These are phyloP conservation scores for Stevia rebaudiana DNA, from an alignment of 140 eudicot species.

Conservation along the genomic window DNA sequence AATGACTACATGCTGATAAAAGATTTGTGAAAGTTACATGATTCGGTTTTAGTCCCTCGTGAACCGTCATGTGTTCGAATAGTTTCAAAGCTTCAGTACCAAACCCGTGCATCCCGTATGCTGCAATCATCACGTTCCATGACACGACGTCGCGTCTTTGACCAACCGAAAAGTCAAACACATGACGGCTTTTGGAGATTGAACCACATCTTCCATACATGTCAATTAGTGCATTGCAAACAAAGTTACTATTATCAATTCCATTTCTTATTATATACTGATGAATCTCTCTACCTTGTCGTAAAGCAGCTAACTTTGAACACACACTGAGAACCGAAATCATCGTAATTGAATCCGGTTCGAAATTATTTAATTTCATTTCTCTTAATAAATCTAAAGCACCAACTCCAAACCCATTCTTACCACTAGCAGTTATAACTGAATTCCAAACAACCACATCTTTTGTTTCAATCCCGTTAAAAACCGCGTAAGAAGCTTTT, in stretches of 20 bases:
- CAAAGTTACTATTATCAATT: slow-evolving; percentile 35
- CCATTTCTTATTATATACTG: slow-evolving; percentile 34
- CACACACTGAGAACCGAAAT: slow-evolving; percentile 36
- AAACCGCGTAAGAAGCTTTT: slow-evolving; percentile 30
- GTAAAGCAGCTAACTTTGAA: slow-evolving; percentile 45
- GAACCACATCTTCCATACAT: slow-evolving; percentile 49
- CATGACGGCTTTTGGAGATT: slow-evolving; percentile 27
- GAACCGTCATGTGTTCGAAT: slow-evolving; percentile 28
- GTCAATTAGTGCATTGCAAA: slow-evolving; percentile 44
- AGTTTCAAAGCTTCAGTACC: slow-evolving; percentile 33
- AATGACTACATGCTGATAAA: slow-evolving; percentile 45
- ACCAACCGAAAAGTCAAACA: slow-evolving; percentile 31
- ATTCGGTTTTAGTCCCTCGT: slow-evolving; percentile 33
- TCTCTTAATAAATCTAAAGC: slow-evolving; percentile 40
- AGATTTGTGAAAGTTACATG: slow-evolving; percentile 43
- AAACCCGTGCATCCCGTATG: slow-evolving; percentile 47
- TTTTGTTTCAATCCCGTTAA: slow-evolving; percentile 26
- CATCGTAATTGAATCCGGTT: slow-evolving; percentile 41
- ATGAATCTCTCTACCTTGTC: slow-evolving; percentile 48
- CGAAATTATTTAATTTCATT: slow-evolving; percentile 13
- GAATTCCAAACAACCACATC: slow-evolving; percentile 41
- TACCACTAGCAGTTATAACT: slow-evolving; percentile 29
- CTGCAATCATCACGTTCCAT: slow-evolving; percentile 47
- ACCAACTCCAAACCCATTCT: slow-evolving; percentile 35
- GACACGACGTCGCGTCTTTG: slow-evolving; percentile 35